These are phyloP conservation scores for Lactarius akahatsu DNA, from an alignment of 768 basidiomycete genomes.

Conservation along the genomic window DNA sequence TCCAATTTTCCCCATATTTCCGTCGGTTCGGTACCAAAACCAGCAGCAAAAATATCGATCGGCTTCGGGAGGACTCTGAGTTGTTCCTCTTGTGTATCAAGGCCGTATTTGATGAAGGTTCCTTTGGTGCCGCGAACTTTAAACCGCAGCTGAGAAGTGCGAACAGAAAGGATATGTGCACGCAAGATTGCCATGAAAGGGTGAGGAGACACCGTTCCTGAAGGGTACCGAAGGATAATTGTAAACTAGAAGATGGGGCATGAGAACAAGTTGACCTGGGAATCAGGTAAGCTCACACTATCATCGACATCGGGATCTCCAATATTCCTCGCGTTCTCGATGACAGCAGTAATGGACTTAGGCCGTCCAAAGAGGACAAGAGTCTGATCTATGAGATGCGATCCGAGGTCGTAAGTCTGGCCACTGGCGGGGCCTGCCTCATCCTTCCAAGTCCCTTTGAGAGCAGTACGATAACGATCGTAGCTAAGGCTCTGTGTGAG, in stretches of 20 bases:
- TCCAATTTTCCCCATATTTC: slow-evolving; percentile 63
- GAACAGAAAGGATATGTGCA: slow-evolving; percentile 67
- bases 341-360: slow-evolving; percentile 60
- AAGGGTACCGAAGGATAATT: slow-evolving; percentile 34
- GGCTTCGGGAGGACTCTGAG: slow-evolving; percentile 56
- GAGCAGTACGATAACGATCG: slow-evolving; percentile 65
- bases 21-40: slow-evolving; percentile 63
- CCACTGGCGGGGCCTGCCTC: slow-evolving; percentile 59
- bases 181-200: slow-evolving; percentile 68
- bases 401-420: slow-evolving; percentile 72
- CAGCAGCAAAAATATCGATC: slow-evolving; percentile 42
- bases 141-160: slow-evolving; percentile 67
- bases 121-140: slow-evolving; percentile 69
- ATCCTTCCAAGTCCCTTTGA: slow-evolving; percentile 83
- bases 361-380: slow-evolving; percentile 77
- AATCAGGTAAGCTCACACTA: slow-evolving; percentile 42
- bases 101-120: slow-evolving; percentile 69
- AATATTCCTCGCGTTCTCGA: slow-evolving; percentile 66
- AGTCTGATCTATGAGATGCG: slow-evolving; percentile 79
- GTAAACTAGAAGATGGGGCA: slow-evolving; percentile 32
- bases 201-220: slow-evolving; percentile 41
- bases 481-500: slow-evolving; percentile 44
- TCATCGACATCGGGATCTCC: slow-evolving; percentile 68
- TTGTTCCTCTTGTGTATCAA: slow-evolving; percentile 79
- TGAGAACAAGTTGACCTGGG: slow-evolving; percentile 57